Percentiles rank a stretch among this genome's conserved stretches.
Conservation (phyloP, 2,329 filamentous ascomycete genomes). For the Xylaria sp. region DNA sequence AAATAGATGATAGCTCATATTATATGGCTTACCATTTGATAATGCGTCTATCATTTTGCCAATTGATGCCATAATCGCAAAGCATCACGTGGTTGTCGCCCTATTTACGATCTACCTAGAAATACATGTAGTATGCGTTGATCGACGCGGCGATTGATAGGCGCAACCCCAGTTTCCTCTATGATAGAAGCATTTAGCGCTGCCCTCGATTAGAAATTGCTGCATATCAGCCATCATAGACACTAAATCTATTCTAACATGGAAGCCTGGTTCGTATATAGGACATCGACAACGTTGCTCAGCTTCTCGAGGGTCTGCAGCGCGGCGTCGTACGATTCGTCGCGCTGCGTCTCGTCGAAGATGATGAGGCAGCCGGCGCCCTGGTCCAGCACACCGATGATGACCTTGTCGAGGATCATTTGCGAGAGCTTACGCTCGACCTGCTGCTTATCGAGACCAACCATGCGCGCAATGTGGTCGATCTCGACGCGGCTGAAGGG, state of each 20-base stretch:
- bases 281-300: slow-evolving; percentile 94
- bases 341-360: slow-evolving; percentile 92
- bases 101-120: slow-evolving; percentile 35
- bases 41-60: background rate
- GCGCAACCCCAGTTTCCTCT: background rate
- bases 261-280: slow-evolving; percentile 98
- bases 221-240: slow-evolving; percentile 19
- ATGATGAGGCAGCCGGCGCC: slow-evolving; percentile 97
- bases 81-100: slow-evolving; percentile 13
- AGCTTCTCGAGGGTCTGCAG: slow-evolving; percentile 96
- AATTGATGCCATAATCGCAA: slow-evolving; percentile 7
- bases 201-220: slow-evolving; percentile 7
- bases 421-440: slow-evolving; percentile 98
- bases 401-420: slow-evolving; percentile 99
- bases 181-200: slow-evolving; percentile 9
- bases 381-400: slow-evolving; percentile 96
- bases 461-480: slow-evolving; percentile 96
- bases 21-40: slow-evolving; percentile 4
- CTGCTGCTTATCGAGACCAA: slow-evolving; percentile 93
- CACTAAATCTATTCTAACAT: slow-evolving; percentile 77
- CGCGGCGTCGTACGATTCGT: slow-evolving; percentile 93
- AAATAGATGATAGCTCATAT: background rate
- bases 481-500: slow-evolving; percentile 98
- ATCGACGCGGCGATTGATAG: background rate
- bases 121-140: slow-evolving; percentile 34